Evolutionary conservation across 2,329 filamentous ascomycete species (phyloP).

Genomic region (Beauveria sp.): DNA sequence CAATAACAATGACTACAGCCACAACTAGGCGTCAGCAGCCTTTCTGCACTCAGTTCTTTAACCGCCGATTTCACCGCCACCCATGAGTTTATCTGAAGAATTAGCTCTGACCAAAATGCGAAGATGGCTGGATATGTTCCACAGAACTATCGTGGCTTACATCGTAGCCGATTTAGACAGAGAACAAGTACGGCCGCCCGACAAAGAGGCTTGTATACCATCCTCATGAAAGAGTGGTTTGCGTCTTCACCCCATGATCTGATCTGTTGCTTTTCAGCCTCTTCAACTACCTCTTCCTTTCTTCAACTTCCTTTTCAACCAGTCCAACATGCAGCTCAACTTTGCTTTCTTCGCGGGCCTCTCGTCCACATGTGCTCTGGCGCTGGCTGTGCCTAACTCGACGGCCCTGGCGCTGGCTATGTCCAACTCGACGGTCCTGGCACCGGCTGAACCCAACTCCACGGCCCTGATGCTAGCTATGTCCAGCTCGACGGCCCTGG

Average conservation of each 20-base stretch:
- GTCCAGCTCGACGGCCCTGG: background rate
- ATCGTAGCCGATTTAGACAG: no score
- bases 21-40: background rate
- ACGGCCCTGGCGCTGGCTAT: background rate
- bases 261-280: background rate
- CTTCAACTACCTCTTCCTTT: background rate
- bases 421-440: background rate
- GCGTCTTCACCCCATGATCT: background rate
- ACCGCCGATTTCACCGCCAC: background rate
- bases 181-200: background rate
- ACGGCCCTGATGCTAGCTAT: background rate
- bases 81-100: no score
- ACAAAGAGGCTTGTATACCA: background rate
- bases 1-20: background rate
- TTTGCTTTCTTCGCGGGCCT: background rate
- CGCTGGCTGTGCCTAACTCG: background rate
- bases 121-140: no score
- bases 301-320: background rate
- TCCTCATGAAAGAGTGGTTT: background rate
- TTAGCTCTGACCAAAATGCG: no score
- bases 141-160: no score
- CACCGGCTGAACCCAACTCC: background rate
- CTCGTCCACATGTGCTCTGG: conserved; percentile 1
- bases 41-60: background rate
- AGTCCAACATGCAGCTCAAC: background rate